Evolutionary conservation across 2,329 filamentous ascomycete species (phyloP).

Genomic region (Dendryphion nanum): DNA sequence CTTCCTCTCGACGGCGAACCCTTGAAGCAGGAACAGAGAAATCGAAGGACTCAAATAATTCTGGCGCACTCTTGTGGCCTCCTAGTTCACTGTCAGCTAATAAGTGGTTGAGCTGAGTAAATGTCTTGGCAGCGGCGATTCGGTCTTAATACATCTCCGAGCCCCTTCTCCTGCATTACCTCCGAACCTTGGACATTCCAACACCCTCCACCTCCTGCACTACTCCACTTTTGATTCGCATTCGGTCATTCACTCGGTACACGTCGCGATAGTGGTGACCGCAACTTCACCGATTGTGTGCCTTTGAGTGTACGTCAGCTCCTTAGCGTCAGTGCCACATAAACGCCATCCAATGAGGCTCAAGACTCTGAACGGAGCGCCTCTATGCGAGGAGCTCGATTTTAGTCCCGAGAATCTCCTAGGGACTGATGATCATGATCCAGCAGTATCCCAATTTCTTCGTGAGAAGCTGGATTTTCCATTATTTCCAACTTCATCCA

Average conservation of each 20-base stretch:
- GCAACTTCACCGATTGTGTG: no score
- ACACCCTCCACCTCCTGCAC: constrained; percentile 1
- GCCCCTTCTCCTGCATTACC: background rate
- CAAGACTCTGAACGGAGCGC: constrained; percentile 61
- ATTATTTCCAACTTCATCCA: constrained; percentile 1
- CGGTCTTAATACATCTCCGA: background rate
- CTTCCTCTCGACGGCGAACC: no score
- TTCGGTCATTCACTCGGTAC: no score
- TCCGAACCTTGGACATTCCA: background rate
- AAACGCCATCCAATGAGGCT: constrained; percentile 46
- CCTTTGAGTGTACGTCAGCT: no score
- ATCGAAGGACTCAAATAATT: no score
- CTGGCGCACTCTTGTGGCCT: no score
- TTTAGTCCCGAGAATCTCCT: constrained; percentile 57
- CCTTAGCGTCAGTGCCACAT: no score
- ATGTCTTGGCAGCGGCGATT: no score
- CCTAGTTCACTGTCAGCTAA: no score
- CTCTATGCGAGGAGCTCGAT: constrained; percentile 51
- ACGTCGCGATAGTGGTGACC: no score
- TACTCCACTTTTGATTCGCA: background rate
- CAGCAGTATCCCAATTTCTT: constrained; percentile 43
- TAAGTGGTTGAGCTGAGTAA: no score
- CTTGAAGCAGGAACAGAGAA: no score
- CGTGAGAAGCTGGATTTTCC: constrained; percentile 7
- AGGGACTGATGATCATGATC: constrained; percentile 46